Base-by-base conservation (phyloP, 352 stramenopile genomes). In the Blastocystis hominis region DNA sequence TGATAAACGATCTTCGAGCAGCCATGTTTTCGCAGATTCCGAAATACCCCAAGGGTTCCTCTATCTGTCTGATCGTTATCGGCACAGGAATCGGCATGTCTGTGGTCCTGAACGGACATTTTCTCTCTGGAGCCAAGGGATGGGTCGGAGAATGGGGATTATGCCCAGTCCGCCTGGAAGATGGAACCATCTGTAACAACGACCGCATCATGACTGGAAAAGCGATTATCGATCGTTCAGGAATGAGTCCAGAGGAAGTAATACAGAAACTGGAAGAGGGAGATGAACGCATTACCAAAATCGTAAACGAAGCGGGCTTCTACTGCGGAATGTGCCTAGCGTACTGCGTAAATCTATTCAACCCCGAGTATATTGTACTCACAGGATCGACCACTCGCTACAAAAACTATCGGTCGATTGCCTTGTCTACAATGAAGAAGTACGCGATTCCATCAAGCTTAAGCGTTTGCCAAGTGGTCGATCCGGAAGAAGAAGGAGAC, bases 71-170 rank as follows among this genome's bases (percentile, higher is more conserved):
- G 40, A 72, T 86, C n/a, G 61, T 86, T 13, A 55, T 86, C 50
- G 75, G 75, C 36, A 86, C 75, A n/a, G 75, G 75, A 40, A 86
- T 86, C 30, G 75, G 75, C 17, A 86, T 86, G 75, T 68, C 55
- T 75, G 61, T 86, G 3, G n/a, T 46, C 10, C 34, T 69, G n/a
- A 86, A 86, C 75, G 75, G 75, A n/a, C n/a, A 46, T 40, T 86
- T 75, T 38, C 55, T 86, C 24, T 42, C 20, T 10, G 75, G 75
- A 54, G 75, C 75, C 4, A 86, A 86, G 30, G 75, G 75, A 20
- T 86, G 30, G 9, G 34, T 72, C 38, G 75, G 75, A 13, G 75
- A 86, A 30, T 72, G 55, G 55, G 75, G 75, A 44, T 36, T 86
- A 24, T 75, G 55, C 36, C 75, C 75, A 40, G 40, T 77, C 13